Evolutionary conservation across 495 filamentous ascomycete species (phyloP), one percentile per base, ranked within the genome.

Genomic region (Acidiella bohemica): DNA sequence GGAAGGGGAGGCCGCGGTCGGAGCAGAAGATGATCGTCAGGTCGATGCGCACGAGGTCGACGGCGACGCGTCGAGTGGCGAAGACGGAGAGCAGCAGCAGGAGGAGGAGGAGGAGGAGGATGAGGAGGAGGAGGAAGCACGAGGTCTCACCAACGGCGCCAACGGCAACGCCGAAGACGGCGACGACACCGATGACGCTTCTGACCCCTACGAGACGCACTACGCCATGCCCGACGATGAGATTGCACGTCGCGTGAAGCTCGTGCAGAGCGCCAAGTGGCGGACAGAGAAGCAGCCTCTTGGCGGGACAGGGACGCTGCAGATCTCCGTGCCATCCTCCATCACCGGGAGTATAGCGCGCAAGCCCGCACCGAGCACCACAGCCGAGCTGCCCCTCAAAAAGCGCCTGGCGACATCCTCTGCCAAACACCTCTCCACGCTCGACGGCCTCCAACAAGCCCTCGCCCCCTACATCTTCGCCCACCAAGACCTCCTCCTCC

Each of bases 401-500:
- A 63, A 73, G 33, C 67, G 67, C 42, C 63, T 75, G 55, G 47
- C 49, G 18, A 39, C 58, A 48, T 42, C 55, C 17, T 51, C 56
- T 9, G 39, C 47, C 7, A 46, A 49, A n/a, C 19, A 50, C 2
- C 21, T 62, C 7, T 33, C 47, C 46, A 55, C 48, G 51, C 73
- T 78, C 29, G 59, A 71, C 41, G 49, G 55, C 10, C 39, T 69
- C 1, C 71, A 81, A 47, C 61, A 67, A 47, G 58, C 60, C 7
- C 42, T 74, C 42, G 72, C 59, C 20, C 76, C 74, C 0, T 58
- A 69, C 30, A 62, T 82, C 2, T 82, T 92, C 55, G 72, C 76
- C 48, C 92, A 96, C 56, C 70, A 78, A 31, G 88, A 96, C 55
- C 42, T 92, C 11, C 61, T 93, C 9, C 87, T 80, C 57, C 78